Conservation (phyloP, 179 eudicot species). For the Spergularia azorica region DNA sequence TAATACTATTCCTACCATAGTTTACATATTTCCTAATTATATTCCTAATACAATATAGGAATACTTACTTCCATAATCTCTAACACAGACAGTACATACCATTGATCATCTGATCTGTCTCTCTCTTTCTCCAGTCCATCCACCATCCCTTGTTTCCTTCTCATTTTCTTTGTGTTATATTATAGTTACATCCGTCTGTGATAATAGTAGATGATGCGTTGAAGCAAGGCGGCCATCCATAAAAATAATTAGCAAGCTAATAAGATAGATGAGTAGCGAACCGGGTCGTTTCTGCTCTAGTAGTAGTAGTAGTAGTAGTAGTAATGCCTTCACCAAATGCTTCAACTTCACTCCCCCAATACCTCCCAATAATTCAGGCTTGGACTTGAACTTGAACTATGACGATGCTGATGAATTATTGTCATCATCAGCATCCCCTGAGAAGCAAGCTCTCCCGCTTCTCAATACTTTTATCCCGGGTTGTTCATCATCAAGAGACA, state of each 20-base stretch:
- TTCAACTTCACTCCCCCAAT: conserved; percentile 39
- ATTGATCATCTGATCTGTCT: neutral
- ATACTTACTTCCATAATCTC: too few relatives aligned
- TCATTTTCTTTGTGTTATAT: too few relatives aligned
- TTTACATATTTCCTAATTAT: too few relatives aligned
- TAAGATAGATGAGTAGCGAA: too few relatives aligned
- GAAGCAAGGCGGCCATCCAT: too few relatives aligned
- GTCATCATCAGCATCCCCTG: neutral
- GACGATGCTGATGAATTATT: neutral
- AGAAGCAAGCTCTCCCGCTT: conserved; percentile 55
- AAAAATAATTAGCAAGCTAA: too few relatives aligned
- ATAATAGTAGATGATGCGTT: too few relatives aligned
- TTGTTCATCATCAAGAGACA: neutral
- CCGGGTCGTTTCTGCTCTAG: neutral
- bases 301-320: too few relatives aligned
- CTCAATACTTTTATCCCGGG: conserved; percentile 38
- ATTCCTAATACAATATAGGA: too few relatives aligned
- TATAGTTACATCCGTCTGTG: too few relatives aligned
- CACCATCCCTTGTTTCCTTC: neutral
- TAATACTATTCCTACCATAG: too few relatives aligned
- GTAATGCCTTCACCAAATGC: conserved; percentile 33
- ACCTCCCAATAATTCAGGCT: neutral
- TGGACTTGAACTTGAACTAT: conserved; percentile 22
- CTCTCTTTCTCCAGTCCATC: neutral
- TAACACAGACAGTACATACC: too few relatives aligned